Conservation (phyloP, 73 alveolate genomes). For the Uronychia binucleata region DNA sequence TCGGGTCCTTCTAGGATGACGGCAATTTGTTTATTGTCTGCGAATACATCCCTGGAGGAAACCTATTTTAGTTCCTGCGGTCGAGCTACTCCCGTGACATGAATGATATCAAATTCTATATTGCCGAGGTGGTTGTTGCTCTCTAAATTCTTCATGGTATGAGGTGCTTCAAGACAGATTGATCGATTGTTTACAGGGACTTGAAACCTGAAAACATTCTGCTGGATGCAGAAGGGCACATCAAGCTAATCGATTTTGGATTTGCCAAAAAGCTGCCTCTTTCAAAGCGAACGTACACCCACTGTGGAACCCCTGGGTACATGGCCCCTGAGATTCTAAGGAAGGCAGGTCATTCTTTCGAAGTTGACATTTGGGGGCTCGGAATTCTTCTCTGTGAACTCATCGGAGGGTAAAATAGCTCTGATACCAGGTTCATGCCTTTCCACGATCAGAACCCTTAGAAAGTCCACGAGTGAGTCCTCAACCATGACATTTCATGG, state of each 20-base stretch:
- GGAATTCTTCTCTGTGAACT: background rate
- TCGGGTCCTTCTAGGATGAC: background rate
- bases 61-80: background rate
- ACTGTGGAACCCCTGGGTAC: constrained; percentile 13
- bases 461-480: background rate
- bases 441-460: background rate
- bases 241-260: constrained; percentile 61
- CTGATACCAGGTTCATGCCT: background rate
- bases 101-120: background rate
- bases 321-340: constrained; percentile 60
- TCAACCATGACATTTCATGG: background rate
- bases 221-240: constrained; percentile 47
- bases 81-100: background rate
- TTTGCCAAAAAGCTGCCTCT: constrained; percentile 19
- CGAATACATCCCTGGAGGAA: background rate
- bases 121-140: background rate
- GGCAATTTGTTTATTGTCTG: background rate
- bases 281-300: background rate
- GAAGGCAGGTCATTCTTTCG: constrained; percentile 49
- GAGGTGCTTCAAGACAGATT: too few relatives aligned
- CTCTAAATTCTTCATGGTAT: background rate
- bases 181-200: background rate
- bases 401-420: background rate
- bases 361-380: background rate
- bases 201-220: constrained; percentile 18